These are phyloP conservation scores for Penicillium sp. DNA, from an alignment of 2,329 filamentous ascomycete genomes.

Conservation along the genomic window DNA sequence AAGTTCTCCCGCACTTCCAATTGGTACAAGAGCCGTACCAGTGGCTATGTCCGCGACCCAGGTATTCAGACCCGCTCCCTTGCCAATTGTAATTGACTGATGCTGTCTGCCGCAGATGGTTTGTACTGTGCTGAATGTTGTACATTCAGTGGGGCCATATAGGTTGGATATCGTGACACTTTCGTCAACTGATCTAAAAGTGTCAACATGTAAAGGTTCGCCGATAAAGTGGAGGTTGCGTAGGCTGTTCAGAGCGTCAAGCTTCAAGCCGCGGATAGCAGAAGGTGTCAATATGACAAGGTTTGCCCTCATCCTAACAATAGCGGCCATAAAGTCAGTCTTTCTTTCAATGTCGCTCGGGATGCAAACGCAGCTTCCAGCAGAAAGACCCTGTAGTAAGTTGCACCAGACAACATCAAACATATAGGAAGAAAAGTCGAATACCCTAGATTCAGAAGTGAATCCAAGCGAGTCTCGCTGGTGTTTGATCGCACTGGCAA, in stretches of 20 bases:
- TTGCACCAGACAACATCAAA: constrained; percentile 5
- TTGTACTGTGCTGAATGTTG: too few species aligned
- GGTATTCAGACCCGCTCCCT: neutral
- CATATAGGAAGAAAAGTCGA: constrained; percentile 1
- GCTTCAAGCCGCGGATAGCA: neutral
- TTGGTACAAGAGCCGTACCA: neutral
- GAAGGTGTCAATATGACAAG: neutral
- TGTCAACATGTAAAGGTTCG: too few species aligned
- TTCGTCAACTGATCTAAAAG: too few species aligned
- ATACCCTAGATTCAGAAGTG: neutral
- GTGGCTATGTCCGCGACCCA: neutral
- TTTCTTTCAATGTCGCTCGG: neutral
- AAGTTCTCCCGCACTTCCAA: neutral
- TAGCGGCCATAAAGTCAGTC: neutral
- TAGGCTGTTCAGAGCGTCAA: neutral
- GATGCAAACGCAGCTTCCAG: constrained; percentile 3
- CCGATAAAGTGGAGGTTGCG: too few species aligned
- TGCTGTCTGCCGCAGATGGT: too few species aligned
- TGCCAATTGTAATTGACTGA: too few species aligned
- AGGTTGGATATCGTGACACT: too few species aligned
- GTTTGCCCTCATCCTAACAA: neutral
- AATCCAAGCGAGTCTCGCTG: neutral
- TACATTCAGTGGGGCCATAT: too few species aligned
- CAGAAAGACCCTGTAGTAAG: neutral
- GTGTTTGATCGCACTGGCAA: neutral